phyloP scores from a whole-genome alignment of 2,329 filamentous ascomycete genomes.

The Sporothrix phasma region DNA sequence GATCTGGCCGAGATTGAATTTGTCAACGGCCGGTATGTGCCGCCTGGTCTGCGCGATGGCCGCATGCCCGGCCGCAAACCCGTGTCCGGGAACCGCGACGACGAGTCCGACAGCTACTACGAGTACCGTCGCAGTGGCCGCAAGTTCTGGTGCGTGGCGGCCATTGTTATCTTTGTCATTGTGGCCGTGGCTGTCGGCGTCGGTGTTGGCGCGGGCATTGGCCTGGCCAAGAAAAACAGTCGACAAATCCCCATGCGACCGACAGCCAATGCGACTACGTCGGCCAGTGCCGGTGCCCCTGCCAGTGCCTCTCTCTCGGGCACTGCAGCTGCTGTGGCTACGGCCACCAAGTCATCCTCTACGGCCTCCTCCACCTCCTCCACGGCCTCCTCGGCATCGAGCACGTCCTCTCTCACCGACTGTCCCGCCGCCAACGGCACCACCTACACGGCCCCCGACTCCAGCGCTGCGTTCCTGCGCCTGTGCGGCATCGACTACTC shows the following conservation, averaged over 20 bases:
- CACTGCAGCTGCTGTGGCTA: background rate
- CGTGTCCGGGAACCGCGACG: constrained; percentile 14
- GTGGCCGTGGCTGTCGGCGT: constrained; percentile 27
- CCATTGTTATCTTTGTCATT: constrained; percentile 22
- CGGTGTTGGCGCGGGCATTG: constrained; percentile 33
- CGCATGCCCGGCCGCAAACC: constrained; percentile 16
- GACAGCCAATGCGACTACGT: background rate
- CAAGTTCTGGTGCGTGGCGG: constrained; percentile 29
- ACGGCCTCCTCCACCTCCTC: constrained; percentile 18
- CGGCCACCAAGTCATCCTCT: background rate
- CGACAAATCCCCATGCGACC: background rate
- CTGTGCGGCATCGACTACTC: constrained; percentile 38
- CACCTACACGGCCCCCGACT: constrained; percentile 32
- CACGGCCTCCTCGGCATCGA: constrained; percentile 3
- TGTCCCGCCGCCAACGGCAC: constrained; percentile 38
- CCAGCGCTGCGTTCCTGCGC: constrained; percentile 33
- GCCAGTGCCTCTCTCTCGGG: background rate
- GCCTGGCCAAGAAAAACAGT: constrained; percentile 12
- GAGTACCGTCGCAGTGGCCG: constrained; percentile 22
- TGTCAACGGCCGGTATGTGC: constrained; percentile 20
- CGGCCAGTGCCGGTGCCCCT: background rate
- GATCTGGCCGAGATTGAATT: constrained; percentile 17
- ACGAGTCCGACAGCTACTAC: constrained; percentile 16
- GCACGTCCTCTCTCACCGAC: constrained; percentile 22
- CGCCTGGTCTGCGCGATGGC: constrained; percentile 18